Percentiles rank a stretch among this genome's conserved stretches.
phyloP scores from a whole-genome alignment of 345 rosid genomes.

The Eucalyptus microcorys region DNA sequence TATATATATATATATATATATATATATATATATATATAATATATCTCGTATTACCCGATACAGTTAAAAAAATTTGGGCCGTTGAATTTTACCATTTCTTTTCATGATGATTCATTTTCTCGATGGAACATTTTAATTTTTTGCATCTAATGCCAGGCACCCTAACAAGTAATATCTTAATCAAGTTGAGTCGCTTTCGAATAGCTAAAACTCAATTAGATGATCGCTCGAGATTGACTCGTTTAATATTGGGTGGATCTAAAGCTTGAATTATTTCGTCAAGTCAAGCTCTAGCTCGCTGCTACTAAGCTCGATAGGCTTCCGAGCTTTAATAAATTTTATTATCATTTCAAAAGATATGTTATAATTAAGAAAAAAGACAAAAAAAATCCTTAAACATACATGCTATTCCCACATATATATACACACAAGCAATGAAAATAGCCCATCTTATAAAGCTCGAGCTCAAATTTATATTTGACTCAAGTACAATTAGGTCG shows the following conservation, averaged over 20 bases:
- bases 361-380: background rate
- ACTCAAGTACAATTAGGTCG: too few relatives aligned
- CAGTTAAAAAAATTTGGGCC: fast-evolving
- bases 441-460: background rate
- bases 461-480: too few relatives aligned
- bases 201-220: background rate
- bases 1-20: too few relatives aligned
- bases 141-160: fast-evolving
- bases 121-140: background rate
- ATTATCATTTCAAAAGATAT: background rate
- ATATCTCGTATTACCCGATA: fast-evolving
- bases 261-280: fast-evolving
- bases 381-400: background rate
- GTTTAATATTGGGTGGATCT: background rate
- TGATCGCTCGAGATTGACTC: background rate
- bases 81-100: background rate
- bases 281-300: background rate
- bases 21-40: too few relatives aligned
- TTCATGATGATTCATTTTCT: background rate
- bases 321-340: background rate
- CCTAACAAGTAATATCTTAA: background rate
- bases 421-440: background rate
- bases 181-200: background rate
- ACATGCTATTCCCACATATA: background rate
- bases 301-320: background rate